A percentile compares a stretch with the other conserved stretches of the same genome.
Conservation (phyloP, 768 basidiomycete genomes). For the Hygrophorus pudorinus region DNA sequence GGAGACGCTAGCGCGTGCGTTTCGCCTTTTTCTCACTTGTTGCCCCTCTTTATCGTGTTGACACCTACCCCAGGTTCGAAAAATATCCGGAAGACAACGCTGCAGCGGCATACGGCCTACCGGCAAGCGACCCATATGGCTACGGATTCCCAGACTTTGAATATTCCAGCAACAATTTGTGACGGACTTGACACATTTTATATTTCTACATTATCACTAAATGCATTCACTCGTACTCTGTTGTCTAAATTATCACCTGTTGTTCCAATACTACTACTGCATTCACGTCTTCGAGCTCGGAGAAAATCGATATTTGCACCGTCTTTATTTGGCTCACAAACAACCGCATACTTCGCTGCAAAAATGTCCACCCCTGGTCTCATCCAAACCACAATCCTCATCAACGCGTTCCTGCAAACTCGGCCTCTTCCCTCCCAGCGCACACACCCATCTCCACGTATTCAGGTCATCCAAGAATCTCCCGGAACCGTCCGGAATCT, state of each 20-base stretch:
- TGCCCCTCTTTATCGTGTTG: not conserved
- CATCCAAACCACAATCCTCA: not conserved
- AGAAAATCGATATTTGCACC: too few relatives aligned
- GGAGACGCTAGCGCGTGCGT: conserved; percentile 93
- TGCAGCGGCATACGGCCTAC: conserved; percentile 46
- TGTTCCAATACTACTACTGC: too few relatives aligned
- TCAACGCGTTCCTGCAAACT: not conserved
- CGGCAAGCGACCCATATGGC: conserved; percentile 53
- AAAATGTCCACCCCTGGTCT: not conserved
- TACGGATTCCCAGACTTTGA: conserved; percentile 71
- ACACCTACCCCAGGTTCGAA: conserved; percentile 47
- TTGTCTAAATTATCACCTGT: not conserved
- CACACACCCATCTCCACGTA: not conserved
- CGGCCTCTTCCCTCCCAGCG: not conserved
- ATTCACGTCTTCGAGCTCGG: too few relatives aligned
- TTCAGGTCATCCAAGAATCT: conserved; percentile 43
- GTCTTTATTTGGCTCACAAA: not conserved
- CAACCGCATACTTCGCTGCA: not conserved
- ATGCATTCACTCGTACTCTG: not conserved
- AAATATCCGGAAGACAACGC: conserved; percentile 70
- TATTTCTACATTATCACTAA: too few relatives aligned
- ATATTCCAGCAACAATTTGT: conserved; percentile 32
- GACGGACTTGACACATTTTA: not conserved
- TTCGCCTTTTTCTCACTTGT: not conserved
- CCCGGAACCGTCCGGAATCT: conserved; percentile 54